Evolutionary conservation across 2,329 filamentous ascomycete species (phyloP).

Genomic region (Microsporum audouinii): DNA sequence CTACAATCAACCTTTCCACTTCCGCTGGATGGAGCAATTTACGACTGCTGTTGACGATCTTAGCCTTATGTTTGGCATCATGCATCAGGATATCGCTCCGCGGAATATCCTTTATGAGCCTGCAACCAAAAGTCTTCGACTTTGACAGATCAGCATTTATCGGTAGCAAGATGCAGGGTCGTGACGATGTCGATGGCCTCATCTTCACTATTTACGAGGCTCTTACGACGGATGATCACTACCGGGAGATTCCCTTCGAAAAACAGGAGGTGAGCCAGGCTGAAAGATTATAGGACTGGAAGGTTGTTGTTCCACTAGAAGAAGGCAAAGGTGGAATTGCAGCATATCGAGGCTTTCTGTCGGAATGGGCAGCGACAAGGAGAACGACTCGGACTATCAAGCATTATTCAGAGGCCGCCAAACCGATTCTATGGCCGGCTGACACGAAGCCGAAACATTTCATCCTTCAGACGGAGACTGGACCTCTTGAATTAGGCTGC

Average conservation of each 20-base stretch:
- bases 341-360: slow-evolving; percentile 1
- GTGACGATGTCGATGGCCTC: slow-evolving; percentile 6
- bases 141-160: slow-evolving; percentile 8
- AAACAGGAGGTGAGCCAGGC: slow-evolving; percentile 7
- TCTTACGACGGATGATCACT: slow-evolving; percentile 4
- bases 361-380: slow-evolving; percentile 1
- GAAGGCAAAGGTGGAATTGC: slow-evolving; percentile 6
- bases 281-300: slow-evolving; percentile 4
- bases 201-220: slow-evolving; percentile 10
- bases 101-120: slow-evolving; percentile 9
- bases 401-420: slow-evolving; percentile 5
- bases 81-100: slow-evolving; percentile 11
- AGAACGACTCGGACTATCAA: slow-evolving; percentile 5
- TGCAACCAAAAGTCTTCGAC: slow-evolving; percentile 3
- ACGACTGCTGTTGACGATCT: slow-evolving; percentile 9
- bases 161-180: neutral
- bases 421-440: neutral
- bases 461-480: neutral
- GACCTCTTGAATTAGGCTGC: neutral
- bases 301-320: slow-evolving; percentile 5
- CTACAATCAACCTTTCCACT: slow-evolving; percentile 5
- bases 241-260: neutral
- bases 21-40: slow-evolving; percentile 9
- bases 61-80: slow-evolving; percentile 7
- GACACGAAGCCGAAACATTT: neutral